Percentiles rank a stretch among this genome's conserved stretches.
Evolutionary conservation across 2,329 filamentous ascomycete species (phyloP).

Genomic region (Diatrype stigma): DNA sequence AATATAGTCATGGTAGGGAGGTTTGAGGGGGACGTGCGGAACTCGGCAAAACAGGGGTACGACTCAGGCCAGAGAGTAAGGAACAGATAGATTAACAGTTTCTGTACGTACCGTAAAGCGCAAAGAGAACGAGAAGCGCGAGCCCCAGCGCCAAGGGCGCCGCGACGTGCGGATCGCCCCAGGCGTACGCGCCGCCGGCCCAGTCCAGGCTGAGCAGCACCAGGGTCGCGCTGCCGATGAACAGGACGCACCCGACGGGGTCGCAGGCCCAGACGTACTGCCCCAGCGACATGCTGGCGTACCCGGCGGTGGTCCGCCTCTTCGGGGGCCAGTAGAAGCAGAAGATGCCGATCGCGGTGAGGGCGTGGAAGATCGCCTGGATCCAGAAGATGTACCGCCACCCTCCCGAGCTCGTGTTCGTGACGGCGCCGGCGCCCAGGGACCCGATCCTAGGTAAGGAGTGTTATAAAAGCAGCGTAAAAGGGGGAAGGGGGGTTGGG

Average conservation of each 20-base stretch:
- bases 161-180: constrained; percentile 36
- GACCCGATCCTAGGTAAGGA: constrained; percentile 37
- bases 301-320: constrained; percentile 27
- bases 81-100: too few species aligned
- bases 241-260: constrained; percentile 41
- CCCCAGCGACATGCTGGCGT: constrained; percentile 32
- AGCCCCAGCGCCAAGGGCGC: constrained; percentile 39
- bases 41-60: too few species aligned
- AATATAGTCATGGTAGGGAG: too few species aligned
- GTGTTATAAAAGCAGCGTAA: neutral
- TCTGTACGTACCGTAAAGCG: constrained; percentile 34
- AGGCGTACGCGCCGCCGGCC: constrained; percentile 38
- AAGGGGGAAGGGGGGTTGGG: constrained; percentile 5
- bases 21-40: too few species aligned
- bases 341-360: constrained; percentile 43
- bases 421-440: constrained; percentile 48
- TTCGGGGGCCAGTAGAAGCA: constrained; percentile 41
- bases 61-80: too few species aligned
- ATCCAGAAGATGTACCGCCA: constrained; percentile 59
- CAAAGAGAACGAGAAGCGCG: constrained; percentile 35
- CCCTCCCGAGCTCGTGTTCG: constrained; percentile 40
- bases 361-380: constrained; percentile 48
- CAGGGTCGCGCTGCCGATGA: constrained; percentile 38
- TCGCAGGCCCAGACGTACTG: constrained; percentile 44
- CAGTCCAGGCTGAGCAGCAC: constrained; percentile 42